Percentiles rank a stretch among this genome's conserved stretches.
Evolutionary conservation across 2,329 filamentous ascomycete species (phyloP).

Genomic region (Colletotrichum brevisporum): DNA sequence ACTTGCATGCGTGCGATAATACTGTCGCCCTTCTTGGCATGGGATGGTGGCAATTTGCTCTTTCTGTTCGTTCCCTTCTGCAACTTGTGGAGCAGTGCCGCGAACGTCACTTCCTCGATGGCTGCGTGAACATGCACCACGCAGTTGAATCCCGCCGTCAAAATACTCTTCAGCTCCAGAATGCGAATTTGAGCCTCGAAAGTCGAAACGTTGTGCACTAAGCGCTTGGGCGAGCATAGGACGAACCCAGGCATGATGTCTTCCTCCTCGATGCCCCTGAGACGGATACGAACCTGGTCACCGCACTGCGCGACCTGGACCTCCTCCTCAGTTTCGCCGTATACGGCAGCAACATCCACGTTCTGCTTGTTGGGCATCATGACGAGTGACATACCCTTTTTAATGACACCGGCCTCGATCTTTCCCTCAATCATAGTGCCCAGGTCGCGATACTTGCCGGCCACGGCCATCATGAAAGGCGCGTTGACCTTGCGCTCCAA

Average conservation of each 20-base stretch:
- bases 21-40: conserved; percentile 84
- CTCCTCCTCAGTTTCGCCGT: conserved; percentile 97
- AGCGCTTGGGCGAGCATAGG: conserved; percentile 92
- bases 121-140: conserved; percentile 97
- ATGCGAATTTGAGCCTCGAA: conserved; percentile 99
- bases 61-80: conserved; percentile 95
- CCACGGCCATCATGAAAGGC: conserved; percentile 99
- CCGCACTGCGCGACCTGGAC: conserved; percentile 85
- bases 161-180: conserved; percentile 92
- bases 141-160: conserved; percentile 96
- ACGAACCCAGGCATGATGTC: conserved; percentile 97
- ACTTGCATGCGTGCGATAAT: conserved; percentile 95
- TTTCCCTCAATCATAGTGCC: conserved; percentile 98
- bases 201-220: conserved; percentile 88
- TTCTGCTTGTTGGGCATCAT: conserved; percentile 97
- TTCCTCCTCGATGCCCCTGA: conserved; percentile 97
- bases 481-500: conserved; percentile 97
- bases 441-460: conserved; percentile 96
- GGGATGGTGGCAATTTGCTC: conserved; percentile 93
- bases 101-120: conserved; percentile 97
- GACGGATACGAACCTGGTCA: conserved; percentile 92
- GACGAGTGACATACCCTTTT: conserved; percentile 86
- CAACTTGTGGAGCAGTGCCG: conserved; percentile 88
- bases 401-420: conserved; percentile 93
- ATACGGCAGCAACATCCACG: conserved; percentile 86